Evolutionary conservation across 192 early-diverging fungal species (phyloP).

Genomic region (Jimgerdemannia lactiflua): DNA sequence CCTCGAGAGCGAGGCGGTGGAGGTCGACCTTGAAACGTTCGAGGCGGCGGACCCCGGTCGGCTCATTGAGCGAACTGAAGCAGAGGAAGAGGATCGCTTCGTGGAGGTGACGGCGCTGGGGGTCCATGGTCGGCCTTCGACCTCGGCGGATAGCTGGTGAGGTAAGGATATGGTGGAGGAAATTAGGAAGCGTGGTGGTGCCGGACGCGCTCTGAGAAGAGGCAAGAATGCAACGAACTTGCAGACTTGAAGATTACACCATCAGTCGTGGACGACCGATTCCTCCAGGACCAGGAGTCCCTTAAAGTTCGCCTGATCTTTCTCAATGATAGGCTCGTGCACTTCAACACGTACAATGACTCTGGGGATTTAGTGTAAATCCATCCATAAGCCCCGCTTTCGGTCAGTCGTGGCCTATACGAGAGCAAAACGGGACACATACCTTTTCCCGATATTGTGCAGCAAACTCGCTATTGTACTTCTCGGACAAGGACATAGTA

Average conservation of each 20-base stretch:
- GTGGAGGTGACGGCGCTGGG: constrained; percentile 11
- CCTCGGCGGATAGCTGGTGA: constrained; percentile 50
- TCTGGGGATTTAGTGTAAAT: too few species aligned
- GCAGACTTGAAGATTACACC: too few species aligned
- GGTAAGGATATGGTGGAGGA: background rate
- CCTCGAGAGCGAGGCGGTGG: constrained; percentile 21
- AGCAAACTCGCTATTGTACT: constrained; percentile 87
- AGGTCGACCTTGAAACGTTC: constrained; percentile 3
- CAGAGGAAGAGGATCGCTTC: constrained; percentile 5
- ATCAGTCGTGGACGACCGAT: too few species aligned
- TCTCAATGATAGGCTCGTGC: too few species aligned
- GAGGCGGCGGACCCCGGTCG: constrained; percentile 7
- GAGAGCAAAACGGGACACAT: constrained; percentile 3
- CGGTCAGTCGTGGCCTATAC: background rate
- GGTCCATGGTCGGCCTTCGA: constrained; percentile 56
- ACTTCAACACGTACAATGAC: too few species aligned
- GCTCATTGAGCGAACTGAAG: constrained; percentile 3
- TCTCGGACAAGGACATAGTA: constrained; percentile 77
- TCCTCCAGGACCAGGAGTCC: too few species aligned
- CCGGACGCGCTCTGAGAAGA: too few species aligned
- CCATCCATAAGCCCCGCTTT: too few species aligned
- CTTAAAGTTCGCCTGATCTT: too few species aligned
- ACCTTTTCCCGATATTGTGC: constrained; percentile 89
- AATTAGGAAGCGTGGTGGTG: too few species aligned
- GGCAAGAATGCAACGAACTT: too few species aligned